These are phyloP conservation scores for Fusarium marasasianum DNA, from an alignment of 2,329 filamentous ascomycete genomes.

Conservation along the genomic window DNA sequence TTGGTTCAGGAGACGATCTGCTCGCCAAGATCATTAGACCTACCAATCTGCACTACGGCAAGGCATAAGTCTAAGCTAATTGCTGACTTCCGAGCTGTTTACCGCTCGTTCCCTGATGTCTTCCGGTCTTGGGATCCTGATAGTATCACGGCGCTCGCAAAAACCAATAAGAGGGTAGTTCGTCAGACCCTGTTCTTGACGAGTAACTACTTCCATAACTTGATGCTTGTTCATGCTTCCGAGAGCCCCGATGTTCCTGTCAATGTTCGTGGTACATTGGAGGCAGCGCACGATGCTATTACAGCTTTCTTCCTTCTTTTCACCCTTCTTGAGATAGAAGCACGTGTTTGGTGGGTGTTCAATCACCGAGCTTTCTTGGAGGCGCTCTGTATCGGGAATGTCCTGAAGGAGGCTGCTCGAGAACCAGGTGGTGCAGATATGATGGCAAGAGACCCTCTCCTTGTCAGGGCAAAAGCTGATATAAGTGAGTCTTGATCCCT, in stretches of 20 bases:
- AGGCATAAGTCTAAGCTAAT: constrained; percentile 76
- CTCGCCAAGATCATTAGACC: constrained; percentile 76
- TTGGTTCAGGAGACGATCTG: constrained; percentile 81
- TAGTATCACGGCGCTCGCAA: constrained; percentile 65
- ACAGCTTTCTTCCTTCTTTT: constrained; percentile 79
- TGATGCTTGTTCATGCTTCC: constrained; percentile 81
- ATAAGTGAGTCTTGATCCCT: constrained; percentile 59
- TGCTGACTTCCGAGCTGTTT: constrained; percentile 74
- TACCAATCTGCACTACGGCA: constrained; percentile 75
- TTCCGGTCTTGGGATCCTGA: constrained; percentile 75
- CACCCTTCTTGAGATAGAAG: constrained; percentile 73
- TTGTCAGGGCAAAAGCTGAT: constrained; percentile 67
- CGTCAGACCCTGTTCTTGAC: constrained; percentile 81
- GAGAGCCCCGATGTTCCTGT: constrained; percentile 71
- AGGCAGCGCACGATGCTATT: constrained; percentile 80
- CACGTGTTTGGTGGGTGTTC: constrained; percentile 85
- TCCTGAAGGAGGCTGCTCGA: constrained; percentile 62
- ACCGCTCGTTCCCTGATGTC: constrained; percentile 75
- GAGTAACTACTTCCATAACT: constrained; percentile 85
- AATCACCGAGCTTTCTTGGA: constrained; percentile 84
- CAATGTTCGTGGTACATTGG: constrained; percentile 75
- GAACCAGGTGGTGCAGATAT: constrained; percentile 58
- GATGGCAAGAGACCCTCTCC: constrained; percentile 64
- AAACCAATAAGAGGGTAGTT: constrained; percentile 71
- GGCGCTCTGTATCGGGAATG: constrained; percentile 72